phyloP scores from a whole-genome alignment of 768 basidiomycete species.

The Xerocomus spinulosus region DNA sequence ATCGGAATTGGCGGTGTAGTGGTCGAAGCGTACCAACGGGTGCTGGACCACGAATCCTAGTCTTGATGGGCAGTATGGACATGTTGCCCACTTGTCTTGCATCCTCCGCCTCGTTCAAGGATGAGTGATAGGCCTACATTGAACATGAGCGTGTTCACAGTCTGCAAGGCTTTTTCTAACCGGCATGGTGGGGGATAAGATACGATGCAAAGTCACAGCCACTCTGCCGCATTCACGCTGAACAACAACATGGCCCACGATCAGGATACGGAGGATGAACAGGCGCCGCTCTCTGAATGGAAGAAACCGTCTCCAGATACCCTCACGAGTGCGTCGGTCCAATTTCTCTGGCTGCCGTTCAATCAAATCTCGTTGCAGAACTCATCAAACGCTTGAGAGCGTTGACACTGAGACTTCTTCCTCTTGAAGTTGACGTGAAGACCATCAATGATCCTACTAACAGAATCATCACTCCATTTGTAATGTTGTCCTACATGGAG shows the following conservation, averaged over 20 bases:
- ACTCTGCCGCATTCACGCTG: neutral
- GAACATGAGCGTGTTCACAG: conserved; percentile 1
- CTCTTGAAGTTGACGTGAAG: conserved; percentile 68
- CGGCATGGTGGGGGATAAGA: conserved; percentile 41
- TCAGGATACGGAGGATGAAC: conserved; percentile 33
- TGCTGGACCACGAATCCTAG: conserved; percentile 89
- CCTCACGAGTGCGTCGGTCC: conserved; percentile 57
- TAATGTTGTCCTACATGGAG: conserved; percentile 69
- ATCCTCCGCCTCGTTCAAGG: conserved; percentile 83
- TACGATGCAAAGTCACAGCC: conserved; percentile 22
- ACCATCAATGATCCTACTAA: conserved; percentile 73
- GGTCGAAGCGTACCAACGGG: conserved; percentile 53
- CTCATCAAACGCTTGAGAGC: conserved; percentile 77
- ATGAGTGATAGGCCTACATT: conserved; percentile 89
- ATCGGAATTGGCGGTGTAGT: conserved; percentile 7
- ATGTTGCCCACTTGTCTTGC: conserved; percentile 85
- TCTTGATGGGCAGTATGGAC: conserved; percentile 84
- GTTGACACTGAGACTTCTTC: conserved; percentile 70
- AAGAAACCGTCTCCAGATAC: conserved; percentile 64
- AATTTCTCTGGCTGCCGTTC: neutral
- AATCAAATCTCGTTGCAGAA: conserved; percentile 40
- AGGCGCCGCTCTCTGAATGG: conserved; percentile 38
- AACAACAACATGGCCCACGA: conserved; percentile 24
- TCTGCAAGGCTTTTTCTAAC: conserved; percentile 35
- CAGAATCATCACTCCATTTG: conserved; percentile 75